Base-by-base conservation (phyloP, 768 basidiomycete genomes). In the Pleurotus salmoneostramineus region DNA sequence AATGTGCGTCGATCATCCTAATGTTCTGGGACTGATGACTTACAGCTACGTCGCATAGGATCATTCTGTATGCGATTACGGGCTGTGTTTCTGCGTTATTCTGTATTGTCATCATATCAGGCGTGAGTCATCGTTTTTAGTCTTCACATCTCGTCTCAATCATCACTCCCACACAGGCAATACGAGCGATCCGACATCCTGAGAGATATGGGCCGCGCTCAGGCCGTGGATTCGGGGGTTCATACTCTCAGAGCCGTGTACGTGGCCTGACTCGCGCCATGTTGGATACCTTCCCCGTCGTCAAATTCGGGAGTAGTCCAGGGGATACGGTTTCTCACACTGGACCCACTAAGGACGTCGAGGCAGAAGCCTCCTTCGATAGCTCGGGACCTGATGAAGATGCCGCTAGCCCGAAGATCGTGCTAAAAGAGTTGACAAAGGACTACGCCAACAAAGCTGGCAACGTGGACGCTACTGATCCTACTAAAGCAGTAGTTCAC, bases 231-330 rank as follows among this genome's bases (percentile, higher is more conserved):
- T 71, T 67, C 27, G 75, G 73, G 17, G 75, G 73, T 7, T 63
- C 65, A 31, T 55, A 59, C 21, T 77, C 78, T 37, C 88, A 88
- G 65, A 87, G 84, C 50, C 84, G 92, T 3, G 89, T 93, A 0
- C 76, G 83, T n/a, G 95, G 95, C 5, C 78, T 98, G 51, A 90
- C 92, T 1, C 85, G 92, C 15, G 96, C 96, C 15, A 95, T 98
- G 58, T 77, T 98, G 56, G 95, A 98, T 63, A 97, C 95, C 3
- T 98, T 98, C 74, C 95, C 95, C 3, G 74, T 97, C 61, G 87
- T 96, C 72, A 93, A 94, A 69, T 98, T 95, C 64, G 84, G 85
- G 27, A 64, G 58, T 35, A 63, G 52, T 47, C 44, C 61, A 5
- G 33, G 52, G 3, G 66, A 56, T 32, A 52, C 27, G 31, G 49